phyloP scores from a whole-genome alignment of 768 basidiomycete species.

The Mycena vulgaris region DNA sequence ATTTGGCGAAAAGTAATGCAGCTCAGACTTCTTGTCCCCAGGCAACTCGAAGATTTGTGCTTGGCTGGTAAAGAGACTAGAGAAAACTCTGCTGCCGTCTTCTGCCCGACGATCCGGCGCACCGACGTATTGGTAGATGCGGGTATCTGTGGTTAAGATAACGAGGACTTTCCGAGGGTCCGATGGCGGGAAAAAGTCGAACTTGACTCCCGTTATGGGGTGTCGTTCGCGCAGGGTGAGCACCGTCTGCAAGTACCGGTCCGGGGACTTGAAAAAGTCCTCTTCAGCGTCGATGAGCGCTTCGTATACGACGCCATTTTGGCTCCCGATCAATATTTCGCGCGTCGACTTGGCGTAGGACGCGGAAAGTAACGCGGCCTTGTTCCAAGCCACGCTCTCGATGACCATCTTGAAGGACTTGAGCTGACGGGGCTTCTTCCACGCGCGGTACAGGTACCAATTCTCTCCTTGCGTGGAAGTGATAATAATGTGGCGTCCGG shows the following conservation, averaged over 20 bases:
- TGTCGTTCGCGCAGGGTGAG: constrained; percentile 86
- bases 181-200: constrained; percentile 79
- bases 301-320: constrained; percentile 90
- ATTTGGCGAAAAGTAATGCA: constrained; percentile 85
- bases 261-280: constrained; percentile 92
- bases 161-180: constrained; percentile 78
- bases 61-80: constrained; percentile 71
- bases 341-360: constrained; percentile 81
- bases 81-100: constrained; percentile 83
- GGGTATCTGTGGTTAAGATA: constrained; percentile 86
- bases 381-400: constrained; percentile 95
- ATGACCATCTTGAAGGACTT: constrained; percentile 89
- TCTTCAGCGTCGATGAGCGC: constrained; percentile 92
- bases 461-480: constrained; percentile 93
- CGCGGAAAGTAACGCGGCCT: constrained; percentile 72
- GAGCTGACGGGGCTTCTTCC: constrained; percentile 87
- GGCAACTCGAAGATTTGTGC: constrained; percentile 94
- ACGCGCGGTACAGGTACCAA: constrained; percentile 88
- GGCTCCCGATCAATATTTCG: constrained; percentile 89
- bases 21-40: constrained; percentile 82
- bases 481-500: constrained; percentile 90
- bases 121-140: constrained; percentile 94
- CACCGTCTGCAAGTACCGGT: constrained; percentile 81
- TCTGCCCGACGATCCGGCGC: constrained; percentile 76
- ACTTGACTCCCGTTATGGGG: constrained; percentile 88